Evolutionary conservation across 192 early-diverging fungal genomes (phyloP), one percentile per base, ranked within the genome.

Genomic region (Spizellomyces sp.): DNA sequence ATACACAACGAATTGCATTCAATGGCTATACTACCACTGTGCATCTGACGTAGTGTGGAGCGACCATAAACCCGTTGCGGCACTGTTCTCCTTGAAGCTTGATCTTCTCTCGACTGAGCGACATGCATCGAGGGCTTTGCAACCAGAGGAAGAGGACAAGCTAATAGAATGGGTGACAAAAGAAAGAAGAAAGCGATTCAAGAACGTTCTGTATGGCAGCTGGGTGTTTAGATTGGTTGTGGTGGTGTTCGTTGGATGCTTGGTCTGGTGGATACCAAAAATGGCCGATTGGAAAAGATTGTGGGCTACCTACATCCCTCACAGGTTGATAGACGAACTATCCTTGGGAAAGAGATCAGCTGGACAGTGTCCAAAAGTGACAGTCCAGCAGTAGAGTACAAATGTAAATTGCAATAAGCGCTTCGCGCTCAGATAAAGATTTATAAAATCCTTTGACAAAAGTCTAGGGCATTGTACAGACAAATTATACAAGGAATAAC

Each of bases 61-160:
- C 14, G 79, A 80, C 47, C 79, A 80, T 50, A 66, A 80, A 36
- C 79, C 79, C 58, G 79, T 80, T 41, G 48, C 70, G 45, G 79
- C 57, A 36, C 57, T 77, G 41, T 80, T 62, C 56, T 19, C 60
- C 44, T 43, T 78, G 45, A 50, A 64, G n/a, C 17, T 72, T 14
- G 70, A 72, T 48, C 19, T 4, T 19, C 63, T 65, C 63, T 41
- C 27, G 27, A 36, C 27, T 36, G 27, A 36, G 27, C 27, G 27
- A 36, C 27, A 36, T 36, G 27, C 27, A 36, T 36, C 27, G 27
- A 36, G 27, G 27, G 27, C 27, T 3, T 36, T 36, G 27, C 0
- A 36, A 36, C 27, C 27, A 3, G 27, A 36, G 50, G 50, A 54
- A 54, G 50, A 54, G 17, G 50, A 54, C 50, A n/a, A 12, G 50